Evolutionary conservation across 2,329 filamentous ascomycete genomes (phyloP), one percentile per base, ranked within the genome.

Genomic region (Daldinia sp.): DNA sequence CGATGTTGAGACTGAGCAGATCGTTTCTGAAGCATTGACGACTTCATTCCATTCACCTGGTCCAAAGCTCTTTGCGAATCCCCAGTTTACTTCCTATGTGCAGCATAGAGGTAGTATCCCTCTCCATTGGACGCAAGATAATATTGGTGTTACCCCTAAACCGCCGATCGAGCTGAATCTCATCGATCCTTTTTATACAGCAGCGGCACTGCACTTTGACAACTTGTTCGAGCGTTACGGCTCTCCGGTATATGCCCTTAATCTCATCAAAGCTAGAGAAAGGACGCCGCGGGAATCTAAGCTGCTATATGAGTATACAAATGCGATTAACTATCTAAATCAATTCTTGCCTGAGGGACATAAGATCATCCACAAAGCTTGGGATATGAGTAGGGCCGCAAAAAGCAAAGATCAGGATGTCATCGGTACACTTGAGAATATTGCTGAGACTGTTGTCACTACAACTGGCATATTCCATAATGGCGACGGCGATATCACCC

Each of bases 1-100:
- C 77, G 97, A 99, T 80, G 96, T 99, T 26, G 97, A 99, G 81
- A 98, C 96, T 0, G 96, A 99, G 80, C 96, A 99, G 79, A 98
- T 99, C 67, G 94, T 99, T 4, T 96, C 94, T 0, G 96, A 99
- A 78, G 93, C 94, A 74, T 84, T 95, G 57, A 98, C 94, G 0
- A 99, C 96, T 0, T 98, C 96, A 0, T 98, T 99, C 74, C 96
- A 99, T 81, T 92, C 93, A 2, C 93, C 96, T 4, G 95, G 94
- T 0, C 93, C 92, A 2, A 89, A 89, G 55, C 86, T 97, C 10
- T 98, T 93, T 78, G 90, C 93, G 4, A 98, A 92, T 76, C 93
- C 95, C 1, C 92, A 93, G 30, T 98, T 95, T 79, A 98, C 96
- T 3, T 98, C 96, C 0, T 98, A 97, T 79, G 91, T 99, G 1